Evolutionary conservation across 768 basidiomycete genomes (phyloP), one percentile per base, ranked within the genome.

Genomic region (Clitopilus passeckerianus): DNA sequence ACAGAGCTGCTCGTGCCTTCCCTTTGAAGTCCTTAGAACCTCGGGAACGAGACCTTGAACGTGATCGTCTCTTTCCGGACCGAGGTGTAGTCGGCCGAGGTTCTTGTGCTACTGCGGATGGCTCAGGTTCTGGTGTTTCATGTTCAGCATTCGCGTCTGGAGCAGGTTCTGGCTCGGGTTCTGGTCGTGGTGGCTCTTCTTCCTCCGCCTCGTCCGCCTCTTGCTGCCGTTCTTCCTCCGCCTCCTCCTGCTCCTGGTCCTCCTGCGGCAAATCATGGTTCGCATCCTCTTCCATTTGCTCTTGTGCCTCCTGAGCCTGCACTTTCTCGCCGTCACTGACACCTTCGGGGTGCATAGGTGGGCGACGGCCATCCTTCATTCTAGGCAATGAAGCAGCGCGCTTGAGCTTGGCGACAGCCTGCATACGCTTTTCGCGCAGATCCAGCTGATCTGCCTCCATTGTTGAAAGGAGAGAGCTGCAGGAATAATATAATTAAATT

Each of bases 321-420:
- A 72, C 74, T 69, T 81, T 86, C 72, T 93, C 91, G 9, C 91
- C 89, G 70, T 93, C 91, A 67, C 90, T 92, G 55, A 91, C 84
- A 18, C 85, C 88, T 64, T 91, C 90, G 64, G 83, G 77, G 67
- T 90, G 91, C 90, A 92, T 91, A 53, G 88, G 91, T 0, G 93
- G 93, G 44, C 94, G 80, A 58, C 93, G 77, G 7, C 93, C 93
- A 71, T 93, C 90, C 71, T 93, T 93, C 87, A 91, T 91, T 61
- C 94, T 82, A 35, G 94, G 95, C 27, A 96, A 74, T 15, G 93
- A 95, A 57, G 93, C 91, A 44, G 95, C 94, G 65, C 95, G 86
- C 75, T 90, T 94, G 63, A 97, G 84, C 75, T 88, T 94, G 50
- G 92, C 92, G 53, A 96, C 89, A 10, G 93, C 91, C 57, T 85